Conservation (phyloP, 2,329 filamentous ascomycete genomes). For the Aspergillus jensenii region DNA sequence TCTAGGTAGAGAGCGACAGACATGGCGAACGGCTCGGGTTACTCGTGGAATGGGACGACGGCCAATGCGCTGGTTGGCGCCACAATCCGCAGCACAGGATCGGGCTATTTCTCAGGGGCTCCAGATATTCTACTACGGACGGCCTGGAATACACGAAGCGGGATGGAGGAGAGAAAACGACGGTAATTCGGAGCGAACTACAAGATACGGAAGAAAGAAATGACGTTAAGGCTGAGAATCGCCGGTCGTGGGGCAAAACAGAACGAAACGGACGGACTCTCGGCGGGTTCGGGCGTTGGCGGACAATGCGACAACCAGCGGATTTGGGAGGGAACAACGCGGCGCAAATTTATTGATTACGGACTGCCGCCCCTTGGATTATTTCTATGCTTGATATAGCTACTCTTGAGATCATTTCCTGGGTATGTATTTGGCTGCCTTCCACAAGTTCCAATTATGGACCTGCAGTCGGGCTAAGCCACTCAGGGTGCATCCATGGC, state of each 20-base stretch:
- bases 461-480: conserved; percentile 14
- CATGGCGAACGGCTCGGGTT: conserved; percentile 35
- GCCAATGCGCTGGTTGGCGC: not conserved
- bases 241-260: conserved; percentile 15
- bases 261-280: not conserved
- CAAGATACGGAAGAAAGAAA: conserved; percentile 3
- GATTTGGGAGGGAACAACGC: not conserved
- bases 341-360: not conserved
- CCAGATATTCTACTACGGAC: not conserved
- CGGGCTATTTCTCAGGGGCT: not conserved
- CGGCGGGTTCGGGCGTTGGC: conserved; percentile 7
- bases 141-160: not conserved
- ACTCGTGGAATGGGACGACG: not conserved
- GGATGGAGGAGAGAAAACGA: not conserved
- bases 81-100: not conserved
- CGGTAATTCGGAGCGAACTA: conserved; percentile 4
- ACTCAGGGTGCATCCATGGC: conserved; percentile 5
- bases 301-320: not conserved
- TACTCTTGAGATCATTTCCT: not conserved
- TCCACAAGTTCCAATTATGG: conserved; percentile 3
- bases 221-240: conserved; percentile 7
- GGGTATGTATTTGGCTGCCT: conserved; percentile 3
- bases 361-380: not conserved
- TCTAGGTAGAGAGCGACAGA: conserved; percentile 41
- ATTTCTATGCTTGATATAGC: not conserved